Conservation (phyloP, 331 rosid genomes). For the Telfairia occidentalis region DNA sequence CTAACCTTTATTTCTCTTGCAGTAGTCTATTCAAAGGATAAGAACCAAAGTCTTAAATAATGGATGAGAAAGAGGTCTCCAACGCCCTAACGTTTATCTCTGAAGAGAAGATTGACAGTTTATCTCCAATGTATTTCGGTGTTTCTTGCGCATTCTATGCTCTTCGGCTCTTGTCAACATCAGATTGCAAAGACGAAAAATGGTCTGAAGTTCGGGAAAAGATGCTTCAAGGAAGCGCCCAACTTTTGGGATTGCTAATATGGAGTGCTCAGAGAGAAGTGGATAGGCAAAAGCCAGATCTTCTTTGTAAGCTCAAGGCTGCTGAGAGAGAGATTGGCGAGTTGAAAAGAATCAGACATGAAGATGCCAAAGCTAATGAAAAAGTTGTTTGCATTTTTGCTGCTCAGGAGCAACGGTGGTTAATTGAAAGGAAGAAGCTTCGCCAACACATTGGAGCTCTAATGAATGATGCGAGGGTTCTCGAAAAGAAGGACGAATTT, state of each 20-base stretch:
- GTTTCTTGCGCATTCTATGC: slow-evolving; percentile 84
- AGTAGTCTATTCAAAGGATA: not conserved
- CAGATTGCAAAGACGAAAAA: slow-evolving; percentile 39
- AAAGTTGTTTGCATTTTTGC: slow-evolving; percentile 90
- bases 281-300: slow-evolving; percentile 22
- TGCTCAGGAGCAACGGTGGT: slow-evolving; percentile 83
- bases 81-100: slow-evolving; percentile 23
- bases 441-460: slow-evolving; percentile 61
- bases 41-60: slow-evolving; percentile 19
- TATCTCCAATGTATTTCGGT: slow-evolving; percentile 73
- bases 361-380: slow-evolving; percentile 95
- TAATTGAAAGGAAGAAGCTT: slow-evolving; percentile 57
- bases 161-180: slow-evolving; percentile 41
- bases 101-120: slow-evolving; percentile 34
- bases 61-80: slow-evolving; percentile 50
- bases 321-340: slow-evolving; percentile 55
- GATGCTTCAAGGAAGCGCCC: slow-evolving; percentile 80
- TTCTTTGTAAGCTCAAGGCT: slow-evolving; percentile 29
- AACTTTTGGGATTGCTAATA: slow-evolving; percentile 64
- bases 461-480: slow-evolving; percentile 45
- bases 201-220: slow-evolving; percentile 48
- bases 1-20: not conserved
- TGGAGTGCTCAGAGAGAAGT: slow-evolving; percentile 64
- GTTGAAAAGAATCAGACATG: slow-evolving; percentile 65
- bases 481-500: slow-evolving; percentile 42